phyloP scores from a whole-genome alignment of 2,329 filamentous ascomycete genomes.

The Pochonia chlamydosporia region DNA sequence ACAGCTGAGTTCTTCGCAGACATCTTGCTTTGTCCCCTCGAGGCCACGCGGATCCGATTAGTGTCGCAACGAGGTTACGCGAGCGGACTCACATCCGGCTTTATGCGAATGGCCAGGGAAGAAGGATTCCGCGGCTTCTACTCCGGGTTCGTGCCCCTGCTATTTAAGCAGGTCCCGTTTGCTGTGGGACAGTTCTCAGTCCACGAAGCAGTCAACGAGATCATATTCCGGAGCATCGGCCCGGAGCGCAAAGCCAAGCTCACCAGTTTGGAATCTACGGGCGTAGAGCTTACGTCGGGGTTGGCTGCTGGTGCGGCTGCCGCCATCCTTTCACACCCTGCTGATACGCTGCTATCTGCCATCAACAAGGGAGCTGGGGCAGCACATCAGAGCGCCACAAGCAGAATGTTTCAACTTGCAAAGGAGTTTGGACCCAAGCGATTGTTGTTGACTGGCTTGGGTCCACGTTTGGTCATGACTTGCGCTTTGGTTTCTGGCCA shows the following conservation, averaged over 20 bases:
- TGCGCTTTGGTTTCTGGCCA: conserved; percentile 46
- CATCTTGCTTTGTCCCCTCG: conserved; percentile 81
- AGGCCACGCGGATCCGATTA: conserved; percentile 73
- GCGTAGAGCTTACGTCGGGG: conserved; percentile 80
- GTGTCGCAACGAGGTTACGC: conserved; percentile 79
- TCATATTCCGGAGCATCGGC: conserved; percentile 65
- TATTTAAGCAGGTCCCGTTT: conserved; percentile 89
- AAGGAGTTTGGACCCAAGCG: conserved; percentile 44
- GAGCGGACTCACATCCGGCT: conserved; percentile 63
- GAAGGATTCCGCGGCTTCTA: conserved; percentile 82
- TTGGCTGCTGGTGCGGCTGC: conserved; percentile 84
- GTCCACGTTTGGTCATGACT: conserved; percentile 47
- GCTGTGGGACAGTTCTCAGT: conserved; percentile 93
- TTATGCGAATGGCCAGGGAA: conserved; percentile 67
- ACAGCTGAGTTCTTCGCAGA: conserved; percentile 69
- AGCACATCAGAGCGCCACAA: conserved; percentile 39
- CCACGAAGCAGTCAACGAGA: conserved; percentile 81
- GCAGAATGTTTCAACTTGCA: conserved; percentile 46
- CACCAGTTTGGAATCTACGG: conserved; percentile 67
- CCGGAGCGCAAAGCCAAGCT: conserved; percentile 59
- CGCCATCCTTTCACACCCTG: conserved; percentile 82
- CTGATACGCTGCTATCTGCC: conserved; percentile 57
- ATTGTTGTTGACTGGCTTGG: conserved; percentile 40
- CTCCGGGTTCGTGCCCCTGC: conserved; percentile 80
- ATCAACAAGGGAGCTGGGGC: conserved; percentile 51